Percentiles rank a stretch among this genome's conserved stretches.
Evolutionary conservation across 2,329 filamentous ascomycete species (phyloP).

Genomic region (Pseudopyrenochaeta lycopersici): DNA sequence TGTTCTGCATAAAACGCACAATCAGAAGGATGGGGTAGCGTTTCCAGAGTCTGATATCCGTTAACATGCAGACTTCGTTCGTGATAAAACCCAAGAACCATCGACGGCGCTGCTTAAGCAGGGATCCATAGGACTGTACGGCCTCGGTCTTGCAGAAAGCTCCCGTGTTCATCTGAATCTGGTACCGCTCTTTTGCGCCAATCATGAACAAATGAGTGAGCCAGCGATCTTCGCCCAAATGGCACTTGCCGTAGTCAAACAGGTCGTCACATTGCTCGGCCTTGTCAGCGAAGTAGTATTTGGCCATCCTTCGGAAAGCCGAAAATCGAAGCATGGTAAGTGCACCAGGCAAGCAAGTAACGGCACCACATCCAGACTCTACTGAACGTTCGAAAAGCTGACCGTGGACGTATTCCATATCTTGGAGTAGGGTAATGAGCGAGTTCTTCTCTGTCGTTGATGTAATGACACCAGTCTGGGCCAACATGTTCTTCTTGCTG

Average conservation of each 20-base stretch:
- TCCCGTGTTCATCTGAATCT: constrained; percentile 97
- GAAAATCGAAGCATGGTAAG: constrained; percentile 95
- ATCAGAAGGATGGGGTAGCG: constrained; percentile 87
- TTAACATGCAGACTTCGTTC: constrained; percentile 98
- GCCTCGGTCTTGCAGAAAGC: constrained; percentile 99
- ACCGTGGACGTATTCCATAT: constrained; percentile 98
- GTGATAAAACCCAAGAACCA: constrained; percentile 99
- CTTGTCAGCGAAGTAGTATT: constrained; percentile 98
- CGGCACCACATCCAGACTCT: constrained; percentile 90
- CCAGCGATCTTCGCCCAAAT: constrained; percentile 95
- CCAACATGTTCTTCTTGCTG: constrained; percentile 90
- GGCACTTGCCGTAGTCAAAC: constrained; percentile 96
- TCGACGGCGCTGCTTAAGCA: constrained; percentile 91
- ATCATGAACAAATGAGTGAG: constrained; percentile 99
- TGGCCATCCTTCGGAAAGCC: constrained; percentile 94
- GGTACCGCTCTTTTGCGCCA: constrained; percentile 88
- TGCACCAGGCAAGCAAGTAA: constrained; percentile 95
- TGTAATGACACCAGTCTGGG: constrained; percentile 97
- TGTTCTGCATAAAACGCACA: constrained; percentile 94
- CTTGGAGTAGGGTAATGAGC: constrained; percentile 89
- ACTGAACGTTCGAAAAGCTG: constrained; percentile 96
- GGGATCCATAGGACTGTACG: constrained; percentile 83
- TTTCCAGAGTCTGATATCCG: constrained; percentile 89
- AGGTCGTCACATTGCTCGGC: constrained; percentile 94
- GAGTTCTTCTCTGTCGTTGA: constrained; percentile 89